Conservation (phyloP, 2,329 filamentous ascomycete genomes). For the Aspergillus awamori region DNA sequence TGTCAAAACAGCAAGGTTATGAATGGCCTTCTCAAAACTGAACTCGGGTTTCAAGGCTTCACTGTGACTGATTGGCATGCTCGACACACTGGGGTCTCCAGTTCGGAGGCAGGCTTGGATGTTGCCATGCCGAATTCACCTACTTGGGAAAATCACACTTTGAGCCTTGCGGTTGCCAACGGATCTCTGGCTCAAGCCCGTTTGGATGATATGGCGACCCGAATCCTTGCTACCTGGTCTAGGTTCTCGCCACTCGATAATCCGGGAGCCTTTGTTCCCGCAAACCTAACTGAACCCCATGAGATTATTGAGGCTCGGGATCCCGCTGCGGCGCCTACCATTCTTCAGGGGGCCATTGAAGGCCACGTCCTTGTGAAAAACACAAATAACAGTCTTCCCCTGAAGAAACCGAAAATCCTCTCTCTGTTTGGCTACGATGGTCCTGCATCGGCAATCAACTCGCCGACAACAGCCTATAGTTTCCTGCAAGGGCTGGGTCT, state of each 20-base stretch:
- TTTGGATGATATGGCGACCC: slow-evolving; percentile 19
- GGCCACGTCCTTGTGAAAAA: slow-evolving; percentile 62
- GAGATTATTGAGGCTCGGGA: slow-evolving; percentile 59
- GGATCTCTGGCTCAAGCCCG: slow-evolving; percentile 9
- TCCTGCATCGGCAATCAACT: slow-evolving; percentile 24
- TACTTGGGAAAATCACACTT: slow-evolving; percentile 7
- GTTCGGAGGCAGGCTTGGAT: slow-evolving; percentile 72
- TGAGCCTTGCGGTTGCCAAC: slow-evolving; percentile 12
- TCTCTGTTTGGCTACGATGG: slow-evolving; percentile 65
- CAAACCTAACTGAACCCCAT: slow-evolving; percentile 48
- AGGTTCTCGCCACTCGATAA: slow-evolving; percentile 28
- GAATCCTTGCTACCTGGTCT: slow-evolving; percentile 18
- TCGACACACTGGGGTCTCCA: slow-evolving; percentile 69
- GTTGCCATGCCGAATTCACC: slow-evolving; percentile 35
- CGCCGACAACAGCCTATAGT: slow-evolving; percentile 33
- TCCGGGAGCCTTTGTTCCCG: slow-evolving; percentile 33
- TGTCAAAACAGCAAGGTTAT: slow-evolving; percentile 6
- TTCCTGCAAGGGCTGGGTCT: slow-evolving; percentile 3
- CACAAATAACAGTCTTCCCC: slow-evolving; percentile 51
- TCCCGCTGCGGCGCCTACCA: slow-evolving; percentile 30
- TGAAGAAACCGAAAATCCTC: slow-evolving; percentile 34
- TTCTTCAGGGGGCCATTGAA: slow-evolving; percentile 57
- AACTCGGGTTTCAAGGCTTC: slow-evolving; percentile 80
- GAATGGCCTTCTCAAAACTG: slow-evolving; percentile 72
- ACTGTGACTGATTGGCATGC: slow-evolving; percentile 79